These are phyloP conservation scores for Schizothecium vesticola DNA, from an alignment of 495 filamentous ascomycete species.

Conservation along the genomic window DNA sequence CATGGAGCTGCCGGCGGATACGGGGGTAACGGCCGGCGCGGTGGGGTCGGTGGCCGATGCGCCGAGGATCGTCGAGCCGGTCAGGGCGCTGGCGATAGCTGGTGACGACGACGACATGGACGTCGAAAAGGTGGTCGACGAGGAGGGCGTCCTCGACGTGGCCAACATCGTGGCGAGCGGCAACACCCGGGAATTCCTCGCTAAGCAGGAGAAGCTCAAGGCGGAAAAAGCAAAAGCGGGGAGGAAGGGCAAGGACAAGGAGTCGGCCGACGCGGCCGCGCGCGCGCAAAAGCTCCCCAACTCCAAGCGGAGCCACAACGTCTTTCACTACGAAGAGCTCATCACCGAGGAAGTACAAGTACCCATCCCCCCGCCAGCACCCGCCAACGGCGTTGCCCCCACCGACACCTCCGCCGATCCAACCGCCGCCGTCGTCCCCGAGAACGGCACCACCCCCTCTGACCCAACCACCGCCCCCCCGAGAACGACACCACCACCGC, in stretches of 20 bases:
- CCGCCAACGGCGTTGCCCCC: slow-evolving; percentile 21
- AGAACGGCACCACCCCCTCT: slow-evolving; percentile 12
- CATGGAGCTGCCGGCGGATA: slow-evolving; percentile 53
- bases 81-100: slow-evolving; percentile 14
- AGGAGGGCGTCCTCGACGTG: slow-evolving; percentile 87
- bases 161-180: slow-evolving; percentile 89
- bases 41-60: slow-evolving; percentile 20
- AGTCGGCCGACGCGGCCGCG: slow-evolving; percentile 49
- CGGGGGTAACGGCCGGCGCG: slow-evolving; percentile 17
- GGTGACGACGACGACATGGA: slow-evolving; percentile 48
- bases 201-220: slow-evolving; percentile 88
- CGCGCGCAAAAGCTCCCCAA: slow-evolving; percentile 68
- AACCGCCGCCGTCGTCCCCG: slow-evolving; percentile 9
- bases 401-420: slow-evolving; percentile 9
- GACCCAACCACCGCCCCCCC: slow-evolving; percentile 5
- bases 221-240: slow-evolving; percentile 54
- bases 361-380: slow-evolving; percentile 14
- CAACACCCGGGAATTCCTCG: slow-evolving; percentile 86
- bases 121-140: slow-evolving; percentile 46
- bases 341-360: slow-evolving; percentile 53
- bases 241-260: slow-evolving; percentile 49
- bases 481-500: slow-evolving; percentile 11
- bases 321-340: slow-evolving; percentile 80
- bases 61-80: slow-evolving; percentile 29
- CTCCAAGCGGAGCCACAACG: slow-evolving; percentile 65